These are phyloP conservation scores for Boletus coccyginus DNA, from an alignment of 768 basidiomycete genomes.

Conservation along the genomic window DNA sequence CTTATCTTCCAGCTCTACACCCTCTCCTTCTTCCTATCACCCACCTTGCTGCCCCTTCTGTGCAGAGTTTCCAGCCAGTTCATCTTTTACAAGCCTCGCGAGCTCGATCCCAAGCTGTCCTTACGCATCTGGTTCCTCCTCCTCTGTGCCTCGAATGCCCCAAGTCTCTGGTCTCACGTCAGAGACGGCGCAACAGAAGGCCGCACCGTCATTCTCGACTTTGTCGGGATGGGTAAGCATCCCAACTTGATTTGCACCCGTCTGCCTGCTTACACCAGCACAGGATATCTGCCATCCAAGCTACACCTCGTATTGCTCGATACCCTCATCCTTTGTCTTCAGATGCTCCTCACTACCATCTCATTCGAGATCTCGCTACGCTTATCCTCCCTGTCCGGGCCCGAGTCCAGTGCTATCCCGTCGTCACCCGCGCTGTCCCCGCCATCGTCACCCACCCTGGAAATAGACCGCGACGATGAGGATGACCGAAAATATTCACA, in stretches of 20 bases:
- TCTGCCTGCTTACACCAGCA: constrained; percentile 10
- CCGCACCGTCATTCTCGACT: constrained; percentile 70
- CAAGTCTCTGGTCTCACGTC: constrained; percentile 62
- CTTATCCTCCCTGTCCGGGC: constrained; percentile 39
- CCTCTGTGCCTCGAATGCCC: constrained; percentile 55
- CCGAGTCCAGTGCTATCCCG: constrained; percentile 37
- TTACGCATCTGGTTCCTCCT: constrained; percentile 65
- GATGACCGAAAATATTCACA: constrained; percentile 19
- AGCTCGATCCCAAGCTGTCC: constrained; percentile 61
- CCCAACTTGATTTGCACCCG: background rate
- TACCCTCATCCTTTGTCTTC: constrained; percentile 62
- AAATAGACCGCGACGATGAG: constrained; percentile 17
- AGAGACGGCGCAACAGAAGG: constrained; percentile 51
- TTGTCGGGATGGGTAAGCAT: constrained; percentile 70
- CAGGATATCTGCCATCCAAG: constrained; percentile 63
- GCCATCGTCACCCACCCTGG: constrained; percentile 24
- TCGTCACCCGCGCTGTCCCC: constrained; percentile 23
- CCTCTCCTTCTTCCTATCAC: constrained; percentile 75
- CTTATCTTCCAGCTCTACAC: constrained; percentile 71
- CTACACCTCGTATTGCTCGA: constrained; percentile 66
- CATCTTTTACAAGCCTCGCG: constrained; percentile 64
- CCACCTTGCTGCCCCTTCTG: constrained; percentile 44
- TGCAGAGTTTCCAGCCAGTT: constrained; percentile 58
- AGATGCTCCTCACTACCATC: constrained; percentile 62
- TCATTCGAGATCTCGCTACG: constrained; percentile 56